Conservation (phyloP, 768 basidiomycete genomes). For the Pleurotus ostreatus region DNA sequence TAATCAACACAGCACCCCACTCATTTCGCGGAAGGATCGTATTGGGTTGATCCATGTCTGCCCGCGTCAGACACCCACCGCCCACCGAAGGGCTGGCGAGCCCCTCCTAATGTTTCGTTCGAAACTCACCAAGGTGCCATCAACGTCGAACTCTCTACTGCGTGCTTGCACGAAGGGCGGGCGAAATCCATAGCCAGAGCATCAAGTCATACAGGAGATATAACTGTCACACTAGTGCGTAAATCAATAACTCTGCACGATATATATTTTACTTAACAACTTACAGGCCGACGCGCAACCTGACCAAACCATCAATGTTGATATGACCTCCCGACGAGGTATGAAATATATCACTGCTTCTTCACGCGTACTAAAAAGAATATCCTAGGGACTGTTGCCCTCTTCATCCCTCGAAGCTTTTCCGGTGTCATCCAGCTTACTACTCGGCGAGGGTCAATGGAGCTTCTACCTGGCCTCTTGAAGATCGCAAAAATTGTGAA, state of each 20-base stretch:
- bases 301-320: constrained; percentile 8
- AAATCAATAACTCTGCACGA: constrained; percentile 3
- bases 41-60: constrained; percentile 2
- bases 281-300: too few species aligned
- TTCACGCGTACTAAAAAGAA: not conserved
- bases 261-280: not conserved
- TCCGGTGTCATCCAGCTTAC: constrained; percentile 25
- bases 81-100: not conserved
- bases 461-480: constrained; percentile 26
- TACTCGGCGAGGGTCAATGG: constrained; percentile 18
- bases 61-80: constrained; percentile 1
- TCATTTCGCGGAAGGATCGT: not conserved
- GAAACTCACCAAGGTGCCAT: constrained; percentile 37
- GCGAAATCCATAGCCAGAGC: constrained; percentile 35
- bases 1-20: not conserved
- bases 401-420: constrained; percentile 24
- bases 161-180: constrained; percentile 24
- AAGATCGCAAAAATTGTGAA: constrained; percentile 23
- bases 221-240: constrained; percentile 35
- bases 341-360: not conserved
- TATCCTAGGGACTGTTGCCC: constrained; percentile 19
- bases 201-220: constrained; percentile 30
- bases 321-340: constrained; percentile 7
- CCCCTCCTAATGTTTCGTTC: constrained; percentile 26
- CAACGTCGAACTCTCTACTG: constrained; percentile 32